Evolutionary conservation across 371 early-diverging fungal species (phyloP), one percentile per base, ranked within the genome.

Genomic region (Cokeromyces recurvatus): DNA sequence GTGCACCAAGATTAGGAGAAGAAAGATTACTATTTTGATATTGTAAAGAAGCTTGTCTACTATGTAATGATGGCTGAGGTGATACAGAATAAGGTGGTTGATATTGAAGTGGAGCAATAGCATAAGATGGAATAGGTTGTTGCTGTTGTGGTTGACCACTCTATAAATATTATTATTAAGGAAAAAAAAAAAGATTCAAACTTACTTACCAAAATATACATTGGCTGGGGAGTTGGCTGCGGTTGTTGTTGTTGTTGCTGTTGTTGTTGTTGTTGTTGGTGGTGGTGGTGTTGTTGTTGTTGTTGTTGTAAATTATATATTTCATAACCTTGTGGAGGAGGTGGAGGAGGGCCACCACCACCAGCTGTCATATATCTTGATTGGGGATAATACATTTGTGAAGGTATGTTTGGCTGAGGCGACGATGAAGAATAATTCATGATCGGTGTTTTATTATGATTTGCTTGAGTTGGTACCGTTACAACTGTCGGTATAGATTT

Each of bases 391-490:
- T 5, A 5, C 12, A 15, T 16, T 41, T 38, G 51, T 23, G 22
- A 36, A 17, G 25, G 51, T 8, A 46, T 43, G 37, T 5, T 20
- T 19, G 47, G 50, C 12, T 55, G 59, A 16, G 51, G 59, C n/a
- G 12, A 21, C 7, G 23, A n/a, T 27, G 44, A 12, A 27, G 15
- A 1, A 23, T 53, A 43, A 36, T 53, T 31, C 53, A 51, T 51
- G 41, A 43, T 32, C 5, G 49, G 25, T 19, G 49, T 27, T 44
- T 48, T 53, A 29, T 29, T 29, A 24, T 53, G 51, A 27, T 39
- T 51, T 12, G 44, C 50, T 32, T 53, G 53, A 7, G 53, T 53
- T 9, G 51, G 62, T 15, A 55, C 62, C 31, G 55, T 54, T 21
- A 20, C 36, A 2, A 52, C 49, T 14, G 46, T 40, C n/a, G 53